These are phyloP conservation scores for Ananas comosus DNA, from an alignment of 176 grass and related monocot species.

Conservation along the genomic window DNA sequence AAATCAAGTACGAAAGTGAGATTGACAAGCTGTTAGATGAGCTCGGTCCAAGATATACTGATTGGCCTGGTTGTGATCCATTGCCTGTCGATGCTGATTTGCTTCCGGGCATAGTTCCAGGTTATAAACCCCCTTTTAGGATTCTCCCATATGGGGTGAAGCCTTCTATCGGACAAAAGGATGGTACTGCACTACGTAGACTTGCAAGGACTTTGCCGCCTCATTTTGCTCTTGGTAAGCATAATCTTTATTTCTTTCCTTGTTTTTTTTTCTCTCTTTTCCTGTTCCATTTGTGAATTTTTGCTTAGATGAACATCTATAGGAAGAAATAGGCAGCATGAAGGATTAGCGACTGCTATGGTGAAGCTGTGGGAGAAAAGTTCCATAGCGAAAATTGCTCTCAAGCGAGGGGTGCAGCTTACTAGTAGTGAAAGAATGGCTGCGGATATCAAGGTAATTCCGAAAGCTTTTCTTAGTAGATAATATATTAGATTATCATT, in stretches of 20 bases:
- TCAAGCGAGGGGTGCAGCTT: slow-evolving; percentile 87
- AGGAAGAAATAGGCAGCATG: slow-evolving; percentile 87
- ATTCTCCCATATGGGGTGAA: slow-evolving; percentile 74
- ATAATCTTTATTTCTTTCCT: slow-evolving; percentile 5
- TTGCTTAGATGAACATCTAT: not conserved
- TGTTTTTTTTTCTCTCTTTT: slow-evolving; percentile 4
- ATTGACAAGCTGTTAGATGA: slow-evolving; percentile 78
- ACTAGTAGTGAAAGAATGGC: slow-evolving; percentile 95
- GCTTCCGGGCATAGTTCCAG: slow-evolving; percentile 50
- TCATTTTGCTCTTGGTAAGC: slow-evolving; percentile 85
- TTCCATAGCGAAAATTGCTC: slow-evolving; percentile 80
- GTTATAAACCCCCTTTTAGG: slow-evolving; percentile 75
- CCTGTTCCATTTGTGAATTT: not conserved
- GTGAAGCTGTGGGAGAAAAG: slow-evolving; percentile 89
- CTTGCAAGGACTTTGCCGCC: slow-evolving; percentile 74
- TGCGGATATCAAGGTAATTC: slow-evolving; percentile 84
- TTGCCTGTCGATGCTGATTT: slow-evolving; percentile 91
- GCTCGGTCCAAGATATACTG: slow-evolving; percentile 68
- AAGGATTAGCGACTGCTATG: slow-evolving; percentile 81
- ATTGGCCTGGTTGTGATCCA: slow-evolving; percentile 71
- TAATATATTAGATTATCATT: too few relatives aligned
- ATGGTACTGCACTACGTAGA: slow-evolving; percentile 61
- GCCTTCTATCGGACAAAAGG: slow-evolving; percentile 45
- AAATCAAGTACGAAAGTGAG: slow-evolving; percentile 80
- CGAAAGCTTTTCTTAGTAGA: slow-evolving; percentile 2